A percentile compares a stretch with the other conserved stretches of the same genome.
Evolutionary conservation across 257 asterid species (phyloP).

Genomic region (Nicotiana benthamiana): DNA sequence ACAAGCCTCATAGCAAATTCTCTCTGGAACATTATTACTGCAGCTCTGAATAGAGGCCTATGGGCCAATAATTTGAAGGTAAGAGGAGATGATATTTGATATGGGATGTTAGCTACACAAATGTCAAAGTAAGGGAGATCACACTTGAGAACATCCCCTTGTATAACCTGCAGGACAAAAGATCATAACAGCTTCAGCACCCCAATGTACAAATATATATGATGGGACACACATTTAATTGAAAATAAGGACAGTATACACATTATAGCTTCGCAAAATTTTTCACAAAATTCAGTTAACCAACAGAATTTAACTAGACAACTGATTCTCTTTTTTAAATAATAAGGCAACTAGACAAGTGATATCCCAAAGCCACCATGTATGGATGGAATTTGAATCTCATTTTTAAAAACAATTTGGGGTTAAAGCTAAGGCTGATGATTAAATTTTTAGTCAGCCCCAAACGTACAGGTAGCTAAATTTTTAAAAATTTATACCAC

Average conservation of each 20-base stretch:
- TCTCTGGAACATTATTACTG: slow-evolving; percentile 89
- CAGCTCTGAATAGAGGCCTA: slow-evolving; percentile 86
- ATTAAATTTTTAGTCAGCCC: no score
- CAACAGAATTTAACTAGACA: no score
- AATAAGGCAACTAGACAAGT: no score
- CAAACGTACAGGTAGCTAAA: no score
- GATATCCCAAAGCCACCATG: no score
- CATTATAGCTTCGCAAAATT: no score
- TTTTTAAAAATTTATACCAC: no score
- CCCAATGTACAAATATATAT: not conserved
- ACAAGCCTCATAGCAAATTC: slow-evolving; percentile 97
- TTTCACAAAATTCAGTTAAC: no score
- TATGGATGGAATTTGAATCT: no score
- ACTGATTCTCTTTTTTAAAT: no score
- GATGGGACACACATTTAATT: not conserved
- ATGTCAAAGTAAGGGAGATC: slow-evolving; percentile 94
- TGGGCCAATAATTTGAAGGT: slow-evolving; percentile 81
- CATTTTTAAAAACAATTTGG: no score
- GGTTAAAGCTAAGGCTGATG: no score
- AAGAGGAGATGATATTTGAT: slow-evolving; percentile 92
- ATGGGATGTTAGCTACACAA: slow-evolving; percentile 93
- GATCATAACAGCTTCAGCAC: not conserved
- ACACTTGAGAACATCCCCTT: slow-evolving; percentile 89
- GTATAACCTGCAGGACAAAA: slow-evolving; percentile 52
- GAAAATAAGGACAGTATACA: not conserved